These are phyloP conservation scores for Pichia cactophila DNA, from an alignment of 1,139 yeast genomes.

Conservation along the genomic window DNA sequence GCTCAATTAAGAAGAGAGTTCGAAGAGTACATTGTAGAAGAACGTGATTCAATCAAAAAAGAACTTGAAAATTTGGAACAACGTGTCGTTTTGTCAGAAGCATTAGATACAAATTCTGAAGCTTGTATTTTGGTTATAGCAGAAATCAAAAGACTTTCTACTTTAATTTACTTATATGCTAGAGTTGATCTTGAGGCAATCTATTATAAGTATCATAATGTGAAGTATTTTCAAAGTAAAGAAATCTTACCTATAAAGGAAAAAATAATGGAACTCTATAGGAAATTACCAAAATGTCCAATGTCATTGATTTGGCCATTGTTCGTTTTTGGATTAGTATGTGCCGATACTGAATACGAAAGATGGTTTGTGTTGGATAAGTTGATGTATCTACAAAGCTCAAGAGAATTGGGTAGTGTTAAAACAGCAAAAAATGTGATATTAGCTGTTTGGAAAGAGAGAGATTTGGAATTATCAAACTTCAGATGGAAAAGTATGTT, in stretches of 20 bases:
- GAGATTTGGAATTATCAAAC: constrained; percentile 27
- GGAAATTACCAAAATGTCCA: constrained; percentile 26
- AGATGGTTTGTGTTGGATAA: constrained; percentile 33
- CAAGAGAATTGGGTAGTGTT: constrained; percentile 32
- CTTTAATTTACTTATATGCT: constrained; percentile 31
- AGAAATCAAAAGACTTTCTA: constrained; percentile 32
- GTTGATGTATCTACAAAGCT: constrained; percentile 29
- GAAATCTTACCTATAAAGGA: constrained; percentile 17
- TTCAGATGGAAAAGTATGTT: constrained; percentile 33
- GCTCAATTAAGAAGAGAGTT: constrained; percentile 15
- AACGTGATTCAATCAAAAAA: constrained; percentile 21
- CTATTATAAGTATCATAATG: constrained; percentile 10
- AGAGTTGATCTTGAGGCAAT: constrained; percentile 27
- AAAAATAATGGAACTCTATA: constrained; percentile 22
- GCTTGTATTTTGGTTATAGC: constrained; percentile 26
- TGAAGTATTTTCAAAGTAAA: constrained; percentile 3
- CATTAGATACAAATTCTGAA: constrained; percentile 14
- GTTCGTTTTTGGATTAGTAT: constrained; percentile 31
- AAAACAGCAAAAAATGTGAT: constrained; percentile 31
- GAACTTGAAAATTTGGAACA: constrained; percentile 25
- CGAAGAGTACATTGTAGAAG: constrained; percentile 21
- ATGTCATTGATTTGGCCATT: constrained; percentile 35
- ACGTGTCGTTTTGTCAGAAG: constrained; percentile 8
- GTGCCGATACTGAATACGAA: constrained; percentile 29
- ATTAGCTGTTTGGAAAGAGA: constrained; percentile 33